These are phyloP conservation scores for Populus trichocarpa DNA, from an alignment of 441 rosid species.

Conservation along the genomic window DNA sequence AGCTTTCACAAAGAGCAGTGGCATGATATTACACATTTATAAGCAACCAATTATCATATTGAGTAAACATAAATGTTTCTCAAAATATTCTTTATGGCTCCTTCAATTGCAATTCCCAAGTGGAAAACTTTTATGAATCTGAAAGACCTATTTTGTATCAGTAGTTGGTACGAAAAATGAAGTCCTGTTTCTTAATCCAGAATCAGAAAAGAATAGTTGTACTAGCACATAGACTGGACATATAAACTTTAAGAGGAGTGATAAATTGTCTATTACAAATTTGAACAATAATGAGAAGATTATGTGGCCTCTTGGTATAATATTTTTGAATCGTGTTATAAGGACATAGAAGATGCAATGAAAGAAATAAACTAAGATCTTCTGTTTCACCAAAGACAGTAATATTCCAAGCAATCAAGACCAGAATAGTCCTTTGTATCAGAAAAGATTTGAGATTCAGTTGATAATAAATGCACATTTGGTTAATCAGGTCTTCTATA, in stretches of 20 bases:
- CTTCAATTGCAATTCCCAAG: neutral
- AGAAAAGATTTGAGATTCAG: neutral
- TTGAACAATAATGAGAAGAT: neutral
- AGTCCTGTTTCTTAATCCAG: neutral
- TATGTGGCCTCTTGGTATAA: neutral
- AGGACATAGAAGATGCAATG: neutral
- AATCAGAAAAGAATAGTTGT: neutral
- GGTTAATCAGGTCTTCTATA: no score
- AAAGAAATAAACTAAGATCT: neutral
- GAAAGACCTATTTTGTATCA: neutral
- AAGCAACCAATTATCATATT: neutral
- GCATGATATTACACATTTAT: neutral
- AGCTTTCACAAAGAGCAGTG: constrained; percentile 1
- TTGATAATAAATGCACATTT: neutral
- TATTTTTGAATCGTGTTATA: neutral
- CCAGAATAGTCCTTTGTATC: neutral
- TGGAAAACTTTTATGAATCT: neutral
- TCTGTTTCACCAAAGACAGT: neutral
- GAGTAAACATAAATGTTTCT: neutral
- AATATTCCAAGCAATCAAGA: neutral
- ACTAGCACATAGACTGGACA: neutral
- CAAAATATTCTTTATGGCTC: neutral
- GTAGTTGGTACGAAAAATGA: neutral
- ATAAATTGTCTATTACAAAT: neutral
- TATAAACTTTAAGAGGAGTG: neutral